Evolutionary conservation across 2,329 filamentous ascomycete genomes (phyloP).

Genomic region (Talaromyces sp.): DNA sequence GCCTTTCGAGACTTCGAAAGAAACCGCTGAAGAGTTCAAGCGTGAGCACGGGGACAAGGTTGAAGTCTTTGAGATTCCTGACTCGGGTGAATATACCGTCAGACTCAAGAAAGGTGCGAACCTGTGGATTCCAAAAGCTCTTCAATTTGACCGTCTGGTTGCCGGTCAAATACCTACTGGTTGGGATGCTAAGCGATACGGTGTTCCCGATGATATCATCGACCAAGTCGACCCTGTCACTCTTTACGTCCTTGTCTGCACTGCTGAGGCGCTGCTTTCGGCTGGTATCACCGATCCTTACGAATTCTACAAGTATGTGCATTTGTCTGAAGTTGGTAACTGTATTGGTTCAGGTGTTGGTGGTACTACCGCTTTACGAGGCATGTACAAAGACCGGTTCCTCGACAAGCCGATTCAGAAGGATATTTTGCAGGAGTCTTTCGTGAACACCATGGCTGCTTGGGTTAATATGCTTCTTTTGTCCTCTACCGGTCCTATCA

Average conservation of each 20-base stretch:
- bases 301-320: constrained; percentile 99
- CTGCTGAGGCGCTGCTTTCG: constrained; percentile 82
- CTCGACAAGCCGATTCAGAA: constrained; percentile 97
- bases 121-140: constrained; percentile 91
- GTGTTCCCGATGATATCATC: constrained; percentile 96
- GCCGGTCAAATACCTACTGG: constrained; percentile 95
- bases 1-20: constrained; percentile 94
- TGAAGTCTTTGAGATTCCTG: constrained; percentile 90
- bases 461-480: constrained; percentile 99
- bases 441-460: constrained; percentile 99
- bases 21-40: constrained; percentile 95
- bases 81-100: constrained; percentile 90
- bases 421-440: constrained; percentile 97
- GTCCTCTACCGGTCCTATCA: constrained; percentile 95
- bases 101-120: constrained; percentile 93
- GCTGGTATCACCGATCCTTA: constrained; percentile 98
- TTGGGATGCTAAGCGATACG: constrained; percentile 95
- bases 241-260: constrained; percentile 89
- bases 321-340: constrained; percentile 96
- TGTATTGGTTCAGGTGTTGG: constrained; percentile 98
- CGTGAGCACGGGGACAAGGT: constrained; percentile 96
- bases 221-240: constrained; percentile 96
- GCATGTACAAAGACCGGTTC: constrained; percentile 98
- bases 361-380: constrained; percentile 83
- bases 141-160: constrained; percentile 94